Base-by-base conservation (phyloP, 1,284 basidiomycete genomes). In the Tremellales sp. region DNA sequence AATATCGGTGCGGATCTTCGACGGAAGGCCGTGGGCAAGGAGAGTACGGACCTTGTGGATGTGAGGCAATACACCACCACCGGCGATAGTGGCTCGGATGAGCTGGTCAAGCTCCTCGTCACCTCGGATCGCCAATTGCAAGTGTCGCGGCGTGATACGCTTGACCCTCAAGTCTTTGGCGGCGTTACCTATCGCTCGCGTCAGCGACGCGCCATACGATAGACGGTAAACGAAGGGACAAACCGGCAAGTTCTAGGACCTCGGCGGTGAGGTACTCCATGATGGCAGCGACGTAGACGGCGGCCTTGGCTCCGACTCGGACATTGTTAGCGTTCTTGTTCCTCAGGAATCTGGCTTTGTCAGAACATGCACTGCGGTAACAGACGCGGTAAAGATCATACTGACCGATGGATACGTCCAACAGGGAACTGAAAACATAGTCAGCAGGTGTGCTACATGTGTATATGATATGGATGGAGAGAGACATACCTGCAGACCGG, bases 131-230 rank as follows among this genome's bases (percentile, higher is more conserved):
- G 93, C 73, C 26, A 75, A 61, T 51, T 75, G 74, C 22, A 75
- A 51, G 57, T 76, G 73, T 89, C 93, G 87, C 19, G 93, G 93
- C 0, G 90, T 96, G 73, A 97, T 96, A 72, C 94, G 89, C 77
- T 97, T 97, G 40, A 96, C 90, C 47, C 87, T 84, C 33, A 97
- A 81, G 77, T 97, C 93, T 71, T 96, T 96, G 10, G 92, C 93
- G 22, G 93, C 93, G 74, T 97, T 97, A 37, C 93, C 93, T 90
- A 51, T n/a, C n/a, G 6, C n/a, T n/a, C n/a, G n/a, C n/a, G 37
- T 47, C 40, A 47, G 31, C 37, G n/a, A 25, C 23, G 39, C 25
- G 42, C 36, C 42, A 42, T 27, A 33, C 12, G 27, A 22, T 22
- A 33, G 11, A 37, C 12, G 24, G 10, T 29, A 15, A 27, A 40